These are phyloP conservation scores for Tolypocladium pustulatum DNA, from an alignment of 2,329 filamentous ascomycete species.

Conservation along the genomic window DNA sequence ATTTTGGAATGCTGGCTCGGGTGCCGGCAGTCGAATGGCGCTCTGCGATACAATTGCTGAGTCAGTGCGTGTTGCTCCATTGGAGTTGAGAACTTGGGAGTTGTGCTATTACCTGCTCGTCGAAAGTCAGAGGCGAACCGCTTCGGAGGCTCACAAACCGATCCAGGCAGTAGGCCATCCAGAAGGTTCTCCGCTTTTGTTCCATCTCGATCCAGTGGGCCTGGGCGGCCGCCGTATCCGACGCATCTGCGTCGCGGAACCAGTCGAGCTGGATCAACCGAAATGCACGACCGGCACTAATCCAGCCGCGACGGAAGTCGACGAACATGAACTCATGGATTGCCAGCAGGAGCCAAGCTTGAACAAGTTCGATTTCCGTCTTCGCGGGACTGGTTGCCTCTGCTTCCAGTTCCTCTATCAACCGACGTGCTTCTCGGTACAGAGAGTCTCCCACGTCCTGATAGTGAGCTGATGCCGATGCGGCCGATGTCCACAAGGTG, in stretches of 20 bases:
- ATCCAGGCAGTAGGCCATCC: conserved; percentile 27
- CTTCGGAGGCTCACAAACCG: conserved; percentile 21
- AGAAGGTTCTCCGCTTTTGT: conserved; percentile 25
- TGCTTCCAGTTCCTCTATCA: conserved; percentile 4
- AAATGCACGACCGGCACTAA: conserved; percentile 24
- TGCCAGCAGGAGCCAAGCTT: conserved; percentile 25
- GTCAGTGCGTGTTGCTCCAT: neutral
- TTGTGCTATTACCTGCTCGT: conserved; percentile 13
- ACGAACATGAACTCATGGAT: conserved; percentile 25
- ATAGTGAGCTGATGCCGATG: conserved; percentile 20
- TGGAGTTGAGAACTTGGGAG: neutral
- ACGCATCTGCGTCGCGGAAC: conserved; percentile 21
- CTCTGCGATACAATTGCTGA: conserved; percentile 12
- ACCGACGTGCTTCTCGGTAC: conserved; percentile 4
- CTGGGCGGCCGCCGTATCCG: conserved; percentile 1
- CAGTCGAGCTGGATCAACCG: conserved; percentile 24
- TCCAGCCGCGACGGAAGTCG: conserved; percentile 21
- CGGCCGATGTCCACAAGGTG: conserved; percentile 25
- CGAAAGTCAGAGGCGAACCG: conserved; percentile 18
- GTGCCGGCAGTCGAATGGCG: conserved; percentile 21
- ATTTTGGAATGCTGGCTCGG: conserved; percentile 24
- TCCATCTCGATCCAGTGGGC: conserved; percentile 19
- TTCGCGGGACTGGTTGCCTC: neutral
- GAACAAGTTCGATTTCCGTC: conserved; percentile 17
- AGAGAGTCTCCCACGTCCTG: conserved; percentile 6